Percentiles rank a stretch among this genome's conserved stretches.
Evolutionary conservation across 164 flowering plant genomes (phyloP).

Genomic region (Annona squamosa): DNA sequence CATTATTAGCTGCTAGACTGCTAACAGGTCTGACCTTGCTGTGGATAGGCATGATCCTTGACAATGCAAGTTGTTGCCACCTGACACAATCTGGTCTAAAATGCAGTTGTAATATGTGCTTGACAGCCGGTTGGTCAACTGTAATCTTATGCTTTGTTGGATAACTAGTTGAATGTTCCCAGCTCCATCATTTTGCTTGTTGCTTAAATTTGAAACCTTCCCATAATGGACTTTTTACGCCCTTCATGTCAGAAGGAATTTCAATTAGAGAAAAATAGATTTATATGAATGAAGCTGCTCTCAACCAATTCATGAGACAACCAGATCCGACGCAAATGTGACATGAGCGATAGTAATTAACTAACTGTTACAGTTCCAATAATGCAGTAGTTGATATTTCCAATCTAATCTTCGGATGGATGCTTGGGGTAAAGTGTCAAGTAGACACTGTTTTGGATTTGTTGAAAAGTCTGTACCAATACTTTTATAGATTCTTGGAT

Average conservation of each 20-base stretch:
- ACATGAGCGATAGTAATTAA: not conserved
- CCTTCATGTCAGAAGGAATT: not conserved
- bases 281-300: not conserved
- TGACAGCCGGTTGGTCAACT: too few relatives aligned
- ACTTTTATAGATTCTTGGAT: not conserved
- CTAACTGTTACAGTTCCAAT: not conserved
- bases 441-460: not conserved
- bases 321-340: not conserved
- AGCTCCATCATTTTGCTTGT: too few relatives aligned
- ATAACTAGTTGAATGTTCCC: too few relatives aligned
- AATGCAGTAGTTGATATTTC: not conserved
- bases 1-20: too few relatives aligned
- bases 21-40: too few relatives aligned
- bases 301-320: not conserved
- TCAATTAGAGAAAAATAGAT: too few relatives aligned
- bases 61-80: too few relatives aligned
- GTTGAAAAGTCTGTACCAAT: not conserved
- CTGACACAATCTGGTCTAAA: too few relatives aligned
- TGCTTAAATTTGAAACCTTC: not conserved
- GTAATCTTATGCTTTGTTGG: too few relatives aligned
- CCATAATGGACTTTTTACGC: not conserved
- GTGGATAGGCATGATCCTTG: too few relatives aligned
- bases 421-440: not conserved
- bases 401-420: not conserved
- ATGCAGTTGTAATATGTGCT: too few relatives aligned